A percentile compares a stretch with the other conserved stretches of the same genome.
Conservation (phyloP, 352 stramenopile genomes). For the Phytophthora palmivora region DNA sequence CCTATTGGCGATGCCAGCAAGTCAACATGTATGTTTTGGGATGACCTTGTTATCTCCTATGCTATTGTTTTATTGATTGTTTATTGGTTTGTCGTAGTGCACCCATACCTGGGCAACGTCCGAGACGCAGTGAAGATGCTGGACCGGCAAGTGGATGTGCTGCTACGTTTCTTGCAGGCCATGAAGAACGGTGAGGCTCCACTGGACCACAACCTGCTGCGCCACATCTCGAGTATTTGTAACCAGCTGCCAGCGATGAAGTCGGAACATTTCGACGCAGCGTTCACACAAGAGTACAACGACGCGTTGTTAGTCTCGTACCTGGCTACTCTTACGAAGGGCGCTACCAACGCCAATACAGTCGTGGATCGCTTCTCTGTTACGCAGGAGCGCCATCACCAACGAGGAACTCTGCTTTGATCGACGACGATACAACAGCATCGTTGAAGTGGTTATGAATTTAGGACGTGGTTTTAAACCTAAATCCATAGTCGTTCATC, state of each 20-base stretch:
- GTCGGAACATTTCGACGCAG: slow-evolving; percentile 73
- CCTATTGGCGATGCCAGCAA: slow-evolving; percentile 71
- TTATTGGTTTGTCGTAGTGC: slow-evolving; percentile 50
- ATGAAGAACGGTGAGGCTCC: slow-evolving; percentile 78
- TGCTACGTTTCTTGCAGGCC: slow-evolving; percentile 75
- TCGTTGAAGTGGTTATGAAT: slow-evolving; percentile 27
- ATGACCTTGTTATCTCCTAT: background rate
- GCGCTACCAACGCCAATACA: slow-evolving; percentile 76
- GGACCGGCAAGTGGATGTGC: slow-evolving; percentile 78
- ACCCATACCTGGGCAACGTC: slow-evolving; percentile 81
- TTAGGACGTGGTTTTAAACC: slow-evolving; percentile 7
- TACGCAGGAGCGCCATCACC: slow-evolving; percentile 76
- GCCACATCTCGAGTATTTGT: slow-evolving; percentile 88
- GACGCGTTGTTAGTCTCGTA: slow-evolving; percentile 85
- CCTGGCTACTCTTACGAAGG: slow-evolving; percentile 86
- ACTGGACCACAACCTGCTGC: slow-evolving; percentile 81
- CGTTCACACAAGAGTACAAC: slow-evolving; percentile 87
- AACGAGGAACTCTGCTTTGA: slow-evolving; percentile 63
- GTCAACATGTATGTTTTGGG: slow-evolving; percentile 64
- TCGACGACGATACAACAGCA: slow-evolving; percentile 7
- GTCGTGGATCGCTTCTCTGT: slow-evolving; percentile 81
- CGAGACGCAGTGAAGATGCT: slow-evolving; percentile 89
- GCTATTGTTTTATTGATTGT: slow-evolving; percentile 10
- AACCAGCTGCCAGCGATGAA: slow-evolving; percentile 85
- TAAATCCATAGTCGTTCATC: background rate